A percentile compares a stretch with the other conserved stretches of the same genome.
Conservation (phyloP, 345 rosid species). For the Eucalyptus rudis region DNA sequence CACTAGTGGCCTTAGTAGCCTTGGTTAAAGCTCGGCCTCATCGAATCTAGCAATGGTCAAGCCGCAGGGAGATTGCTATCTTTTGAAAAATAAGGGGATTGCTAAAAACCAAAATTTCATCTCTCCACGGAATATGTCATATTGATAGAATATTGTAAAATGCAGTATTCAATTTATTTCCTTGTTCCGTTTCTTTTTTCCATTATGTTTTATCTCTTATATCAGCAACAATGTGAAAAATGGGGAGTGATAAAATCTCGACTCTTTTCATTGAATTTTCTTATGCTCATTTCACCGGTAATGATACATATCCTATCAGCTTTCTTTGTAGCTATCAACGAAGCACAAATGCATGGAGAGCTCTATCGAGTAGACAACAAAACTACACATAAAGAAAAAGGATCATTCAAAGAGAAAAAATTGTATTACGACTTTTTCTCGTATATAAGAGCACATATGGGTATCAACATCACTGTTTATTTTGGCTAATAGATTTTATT, state of each 20-base stretch:
- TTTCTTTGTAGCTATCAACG: not conserved
- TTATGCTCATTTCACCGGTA: not conserved
- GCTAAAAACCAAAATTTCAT: not conserved
- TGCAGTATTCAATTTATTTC: not conserved
- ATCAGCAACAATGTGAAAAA: too few relatives aligned
- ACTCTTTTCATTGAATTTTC: not conserved
- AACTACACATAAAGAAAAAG: not conserved
- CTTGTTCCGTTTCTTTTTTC: too few relatives aligned
- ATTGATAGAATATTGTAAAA: not conserved
- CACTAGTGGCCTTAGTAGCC: not conserved
- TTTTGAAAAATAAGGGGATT: not conserved
- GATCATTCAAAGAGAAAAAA: not conserved
- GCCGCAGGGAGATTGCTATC: fast-evolving
- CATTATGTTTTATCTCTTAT: too few relatives aligned
- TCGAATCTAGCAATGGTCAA: not conserved
- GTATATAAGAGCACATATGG: too few relatives aligned
- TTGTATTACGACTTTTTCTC: not conserved
- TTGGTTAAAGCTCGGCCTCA: fast-evolving
- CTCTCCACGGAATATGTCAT: not conserved
- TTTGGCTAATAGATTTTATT: not conserved
- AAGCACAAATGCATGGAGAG: not conserved
- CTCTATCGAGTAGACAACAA: not conserved
- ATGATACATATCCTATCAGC: not conserved
- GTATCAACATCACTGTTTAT: too few relatives aligned
- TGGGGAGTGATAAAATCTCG: not conserved